phyloP scores from a whole-genome alignment of 495 filamentous ascomycete species.

The Lindgomyces ingoldianus region DNA sequence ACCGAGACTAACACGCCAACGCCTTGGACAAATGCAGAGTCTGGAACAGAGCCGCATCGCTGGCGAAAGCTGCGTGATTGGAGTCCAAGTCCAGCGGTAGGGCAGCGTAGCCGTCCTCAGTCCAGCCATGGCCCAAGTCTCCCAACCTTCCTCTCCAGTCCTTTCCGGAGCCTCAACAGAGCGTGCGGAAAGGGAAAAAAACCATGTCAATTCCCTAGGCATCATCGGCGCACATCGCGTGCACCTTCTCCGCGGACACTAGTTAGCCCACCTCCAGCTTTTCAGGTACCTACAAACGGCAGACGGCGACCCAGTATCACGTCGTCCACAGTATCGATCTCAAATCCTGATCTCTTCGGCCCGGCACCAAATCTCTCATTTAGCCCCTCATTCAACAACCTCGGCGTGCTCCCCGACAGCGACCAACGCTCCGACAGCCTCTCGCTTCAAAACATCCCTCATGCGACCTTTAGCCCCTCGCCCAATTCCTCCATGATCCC shows the following conservation, averaged over 20 bases:
- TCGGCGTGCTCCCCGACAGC: neutral
- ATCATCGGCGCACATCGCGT: no score
- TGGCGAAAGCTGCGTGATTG: conserved; percentile 4
- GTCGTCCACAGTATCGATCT: neutral
- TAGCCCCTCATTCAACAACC: neutral
- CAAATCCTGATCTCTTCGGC: neutral
- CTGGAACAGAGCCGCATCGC: conserved; percentile 6
- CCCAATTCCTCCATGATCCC: no score
- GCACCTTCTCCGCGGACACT: no score
- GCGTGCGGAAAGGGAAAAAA: neutral
- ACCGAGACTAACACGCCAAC: neutral
- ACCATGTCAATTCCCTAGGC: no score
- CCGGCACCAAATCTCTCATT: neutral
- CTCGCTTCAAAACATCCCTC: no score
- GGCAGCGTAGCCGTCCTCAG: neutral
- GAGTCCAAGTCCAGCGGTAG: neutral
- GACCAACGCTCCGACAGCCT: neutral
- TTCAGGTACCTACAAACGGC: no score
- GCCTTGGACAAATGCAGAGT: conserved; percentile 8
- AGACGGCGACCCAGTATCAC: no score
- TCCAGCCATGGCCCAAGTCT: conserved; percentile 3
- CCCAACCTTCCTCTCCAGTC: no score
- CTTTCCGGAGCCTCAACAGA: neutral
- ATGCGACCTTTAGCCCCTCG: neutral
- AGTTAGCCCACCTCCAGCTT: no score